Evolutionary conservation across 73 alveolate species (phyloP).

Genomic region (Symbiodinium natans): DNA sequence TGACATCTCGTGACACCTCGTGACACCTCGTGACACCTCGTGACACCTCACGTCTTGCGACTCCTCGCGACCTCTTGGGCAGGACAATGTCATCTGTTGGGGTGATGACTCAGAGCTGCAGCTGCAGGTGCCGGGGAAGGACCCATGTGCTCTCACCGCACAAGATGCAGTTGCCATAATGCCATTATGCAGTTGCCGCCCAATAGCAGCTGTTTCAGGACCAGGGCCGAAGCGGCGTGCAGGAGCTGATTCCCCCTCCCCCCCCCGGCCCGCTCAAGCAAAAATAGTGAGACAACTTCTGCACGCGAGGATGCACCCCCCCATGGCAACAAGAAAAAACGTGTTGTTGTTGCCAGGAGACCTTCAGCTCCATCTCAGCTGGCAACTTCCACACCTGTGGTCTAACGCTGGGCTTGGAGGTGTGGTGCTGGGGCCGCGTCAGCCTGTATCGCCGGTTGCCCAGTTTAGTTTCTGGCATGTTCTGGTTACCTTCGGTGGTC

Average conservation of each 20-base stretch:
- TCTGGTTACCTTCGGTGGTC: neutral
- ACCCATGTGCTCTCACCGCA: neutral
- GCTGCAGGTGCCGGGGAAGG: constrained; percentile 93
- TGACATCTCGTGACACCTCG: too few relatives aligned
- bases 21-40: too few relatives aligned
- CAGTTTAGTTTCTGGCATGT: neutral
- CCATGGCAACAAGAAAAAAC: too few relatives aligned
- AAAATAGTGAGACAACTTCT: neutral
- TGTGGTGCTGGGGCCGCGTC: constrained; percentile 94
- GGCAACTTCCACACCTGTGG: constrained; percentile 87
- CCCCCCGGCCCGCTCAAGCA: too few relatives aligned
- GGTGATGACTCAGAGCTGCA: constrained; percentile 40
- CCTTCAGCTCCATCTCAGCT: constrained; percentile 38
- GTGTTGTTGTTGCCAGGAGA: too few relatives aligned
- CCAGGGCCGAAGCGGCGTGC: constrained; percentile 75
- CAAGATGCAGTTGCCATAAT: neutral
- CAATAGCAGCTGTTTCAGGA: neutral
- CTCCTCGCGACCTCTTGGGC: too few relatives aligned
- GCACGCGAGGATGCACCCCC: too few relatives aligned
- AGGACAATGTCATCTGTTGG: constrained; percentile 86
- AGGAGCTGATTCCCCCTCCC: constrained; percentile 5
- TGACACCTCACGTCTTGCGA: too few relatives aligned
- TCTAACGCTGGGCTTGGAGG: constrained; percentile 36
- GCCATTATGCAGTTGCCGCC: neutral
- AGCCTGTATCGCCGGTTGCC: constrained; percentile 29